Percentiles rank a stretch among this genome's conserved stretches.
phyloP scores from a whole-genome alignment of 805 yeast species.

The Nakazawaea ishiwadae region DNA sequence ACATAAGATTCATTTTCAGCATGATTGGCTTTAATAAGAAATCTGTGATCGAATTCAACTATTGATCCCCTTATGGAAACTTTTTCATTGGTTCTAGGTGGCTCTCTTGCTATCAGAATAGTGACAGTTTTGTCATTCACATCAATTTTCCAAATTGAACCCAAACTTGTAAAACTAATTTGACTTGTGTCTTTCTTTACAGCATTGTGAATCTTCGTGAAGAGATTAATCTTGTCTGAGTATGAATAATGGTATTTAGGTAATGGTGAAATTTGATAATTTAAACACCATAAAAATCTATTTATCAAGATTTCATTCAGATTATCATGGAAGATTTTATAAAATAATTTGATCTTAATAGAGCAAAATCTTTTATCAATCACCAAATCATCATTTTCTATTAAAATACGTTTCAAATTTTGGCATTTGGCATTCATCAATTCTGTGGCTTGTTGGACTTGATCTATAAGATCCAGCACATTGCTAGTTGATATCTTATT shows the following conservation, averaged over 20 bases:
- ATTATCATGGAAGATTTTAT: constrained; percentile 8
- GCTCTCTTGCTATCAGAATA: too few species aligned
- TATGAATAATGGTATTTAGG: constrained; percentile 18
- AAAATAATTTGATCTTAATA: constrained; percentile 15
- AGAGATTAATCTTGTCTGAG: too few species aligned
- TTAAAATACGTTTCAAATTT: constrained; percentile 15
- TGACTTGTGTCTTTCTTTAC: too few species aligned
- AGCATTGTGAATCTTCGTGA: too few species aligned
- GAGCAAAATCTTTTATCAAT: constrained; percentile 5
- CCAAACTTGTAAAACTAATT: too few species aligned
- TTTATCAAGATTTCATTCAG: constrained; percentile 20
- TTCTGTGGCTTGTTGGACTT: constrained; percentile 13
- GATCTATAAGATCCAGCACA: constrained; percentile 13
- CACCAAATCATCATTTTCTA: constrained; percentile 9
- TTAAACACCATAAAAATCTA: constrained; percentile 21
- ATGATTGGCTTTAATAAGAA: too few species aligned
- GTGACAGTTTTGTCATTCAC: too few species aligned
- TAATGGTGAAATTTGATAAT: constrained; percentile 20
- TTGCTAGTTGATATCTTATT: constrained; percentile 11
- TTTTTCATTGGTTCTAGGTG: too few species aligned
- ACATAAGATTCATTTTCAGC: too few species aligned
- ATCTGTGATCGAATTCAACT: too few species aligned
- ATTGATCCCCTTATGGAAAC: too few species aligned
- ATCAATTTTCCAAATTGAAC: background rate
- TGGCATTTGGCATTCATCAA: constrained; percentile 18